Percentiles rank a stretch among this genome's conserved stretches.
Evolutionary conservation across 495 filamentous ascomycete genomes (phyloP).

Genomic region (Podospora pseudocomata): DNA sequence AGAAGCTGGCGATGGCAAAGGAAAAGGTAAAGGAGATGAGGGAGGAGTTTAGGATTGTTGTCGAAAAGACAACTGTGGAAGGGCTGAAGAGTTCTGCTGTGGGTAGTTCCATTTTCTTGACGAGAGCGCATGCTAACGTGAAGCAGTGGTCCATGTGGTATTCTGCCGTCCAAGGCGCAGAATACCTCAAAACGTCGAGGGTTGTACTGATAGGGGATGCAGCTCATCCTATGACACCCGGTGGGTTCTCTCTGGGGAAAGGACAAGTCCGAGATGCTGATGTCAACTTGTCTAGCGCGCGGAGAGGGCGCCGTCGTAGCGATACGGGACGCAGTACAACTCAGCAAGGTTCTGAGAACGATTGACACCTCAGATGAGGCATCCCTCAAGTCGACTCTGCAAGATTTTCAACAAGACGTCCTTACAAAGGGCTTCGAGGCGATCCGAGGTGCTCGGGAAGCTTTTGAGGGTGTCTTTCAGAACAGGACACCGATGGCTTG

Average conservation of each 20-base stretch:
- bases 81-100: slow-evolving; percentile 15
- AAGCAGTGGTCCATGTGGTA: slow-evolving; percentile 11
- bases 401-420: slow-evolving; percentile 22
- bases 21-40: slow-evolving; percentile 18
- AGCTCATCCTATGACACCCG: slow-evolving; percentile 56
- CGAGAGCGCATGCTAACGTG: not conserved
- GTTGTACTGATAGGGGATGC: slow-evolving; percentile 56
- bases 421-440: slow-evolving; percentile 18
- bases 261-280: not conserved
- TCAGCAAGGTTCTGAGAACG: slow-evolving; percentile 20
- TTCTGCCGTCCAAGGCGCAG: slow-evolving; percentile 17
- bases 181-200: slow-evolving; percentile 31
- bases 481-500: slow-evolving; percentile 12
- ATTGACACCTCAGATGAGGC: slow-evolving; percentile 15
- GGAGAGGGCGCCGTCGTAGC: slow-evolving; percentile 37
- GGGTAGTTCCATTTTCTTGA: not conserved
- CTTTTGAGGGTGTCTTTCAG: not conserved
- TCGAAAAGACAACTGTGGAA: slow-evolving; percentile 21
- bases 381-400: slow-evolving; percentile 9
- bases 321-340: slow-evolving; percentile 28
- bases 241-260: slow-evolving; percentile 38
- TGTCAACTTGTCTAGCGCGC: slow-evolving; percentile 20
- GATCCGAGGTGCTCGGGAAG: slow-evolving; percentile 3
- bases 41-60: slow-evolving; percentile 20
- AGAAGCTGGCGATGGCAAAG: slow-evolving; percentile 22